Evolutionary conservation across 2,329 filamentous ascomycete genomes (phyloP), one percentile per base, ranked within the genome.

Genomic region (Penicillium sp.): DNA sequence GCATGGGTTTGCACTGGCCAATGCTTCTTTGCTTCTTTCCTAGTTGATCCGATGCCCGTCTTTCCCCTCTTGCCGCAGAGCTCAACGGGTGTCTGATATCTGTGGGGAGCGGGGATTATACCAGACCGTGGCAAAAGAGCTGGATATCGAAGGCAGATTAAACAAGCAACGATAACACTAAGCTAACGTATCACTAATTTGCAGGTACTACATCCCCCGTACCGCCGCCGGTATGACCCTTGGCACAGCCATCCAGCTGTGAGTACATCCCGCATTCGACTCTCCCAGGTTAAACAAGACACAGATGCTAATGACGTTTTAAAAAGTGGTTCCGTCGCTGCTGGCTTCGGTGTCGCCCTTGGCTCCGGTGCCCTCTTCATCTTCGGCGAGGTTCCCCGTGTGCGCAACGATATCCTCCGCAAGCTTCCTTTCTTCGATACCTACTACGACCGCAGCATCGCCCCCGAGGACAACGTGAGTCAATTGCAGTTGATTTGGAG

Each of bases 311-410:
- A 70, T 38, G 8, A n/a, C 46, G 2, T n/a, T 48, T 50, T 19
- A 15, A 54, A 65, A 43, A 79, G 77, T 63, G 79, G 73, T 55
- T 63, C 68, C 53, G 78, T 84, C 49, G 81, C 78, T 44, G 80
- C 74, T 53, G 78, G 77, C 46, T 86, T 87, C 73, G 85, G 83
- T 63, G 81, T 79, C 60, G 78, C 80, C 46, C 79, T 81, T 41
- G 84, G 82, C 61, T 76, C 84, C 70, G 83, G 84, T 73, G 83
- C 82, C 38, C 70, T 87, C 65, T 87, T 84, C 78, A 85, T 87
- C 79, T 83, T 87, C 75, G 82, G 83, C 66, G 84, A 86, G 66
- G 79, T 87, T 27, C 85, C 85, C 58, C 81, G 79, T 68, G 83
- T 88, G 45, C 78, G 83, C 69, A 79, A 82, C 66, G 85, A 87